Conservation (phyloP, 2,329 filamentous ascomycete genomes). For the Setomelanomma holmii region DNA sequence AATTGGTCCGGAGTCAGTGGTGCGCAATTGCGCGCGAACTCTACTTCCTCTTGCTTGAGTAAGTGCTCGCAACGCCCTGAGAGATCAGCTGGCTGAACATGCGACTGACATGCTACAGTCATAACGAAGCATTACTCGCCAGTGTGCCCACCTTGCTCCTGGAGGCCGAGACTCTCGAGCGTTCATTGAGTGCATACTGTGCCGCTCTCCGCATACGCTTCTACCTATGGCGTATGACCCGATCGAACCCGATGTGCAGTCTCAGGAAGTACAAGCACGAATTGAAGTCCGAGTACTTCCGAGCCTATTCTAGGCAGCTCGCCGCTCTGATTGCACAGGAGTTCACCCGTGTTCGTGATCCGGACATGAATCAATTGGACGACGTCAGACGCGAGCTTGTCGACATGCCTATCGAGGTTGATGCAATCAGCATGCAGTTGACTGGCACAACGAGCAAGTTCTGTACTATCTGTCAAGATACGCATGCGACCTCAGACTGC, state of each 20-base stretch:
- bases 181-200: conserved; percentile 6
- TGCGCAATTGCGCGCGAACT: background rate
- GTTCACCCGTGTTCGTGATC: conserved; percentile 7
- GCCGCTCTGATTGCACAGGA: conserved; percentile 1
- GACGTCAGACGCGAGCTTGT: conserved; percentile 1
- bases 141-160: background rate
- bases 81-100: too few relatives aligned
- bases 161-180: conserved; percentile 1
- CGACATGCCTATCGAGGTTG: conserved; percentile 4
- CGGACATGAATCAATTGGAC: background rate
- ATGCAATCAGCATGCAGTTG: background rate
- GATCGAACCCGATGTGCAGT: conserved; percentile 2
- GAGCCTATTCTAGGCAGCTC: conserved; percentile 1
- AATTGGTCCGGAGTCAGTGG: conserved; percentile 2
- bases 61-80: too few relatives aligned
- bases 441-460: background rate
- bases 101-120: background rate
- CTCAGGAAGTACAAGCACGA: background rate
- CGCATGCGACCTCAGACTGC: background rate
- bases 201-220: conserved; percentile 11
- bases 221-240: conserved; percentile 12
- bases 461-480: conserved; percentile 12
- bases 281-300: background rate
- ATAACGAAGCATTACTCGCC: background rate
- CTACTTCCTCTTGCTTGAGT: conserved; percentile 13